These are phyloP conservation scores for Cordyceps fumosorosea DNA, from an alignment of 2,329 filamentous ascomycete species.

Conservation along the genomic window DNA sequence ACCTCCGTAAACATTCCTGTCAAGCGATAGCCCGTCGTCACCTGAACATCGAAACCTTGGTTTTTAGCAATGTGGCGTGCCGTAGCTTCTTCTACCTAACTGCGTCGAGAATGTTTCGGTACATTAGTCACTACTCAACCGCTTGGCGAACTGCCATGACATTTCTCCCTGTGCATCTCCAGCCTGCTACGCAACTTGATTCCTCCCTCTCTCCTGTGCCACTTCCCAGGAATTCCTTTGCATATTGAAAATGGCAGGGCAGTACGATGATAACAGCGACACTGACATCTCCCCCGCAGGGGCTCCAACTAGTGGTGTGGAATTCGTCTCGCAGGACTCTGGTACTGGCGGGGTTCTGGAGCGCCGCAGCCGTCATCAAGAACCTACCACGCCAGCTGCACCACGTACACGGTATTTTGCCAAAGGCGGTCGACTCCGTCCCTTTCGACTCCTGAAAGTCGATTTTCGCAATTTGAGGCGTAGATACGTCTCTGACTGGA, in stretches of 20 bases:
- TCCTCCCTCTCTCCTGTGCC: neutral
- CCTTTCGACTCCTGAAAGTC: conserved; percentile 46
- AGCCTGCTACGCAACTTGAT: neutral
- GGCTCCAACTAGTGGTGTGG: neutral
- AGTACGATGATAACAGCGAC: neutral
- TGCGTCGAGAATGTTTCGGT: neutral
- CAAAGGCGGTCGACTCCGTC: conserved; percentile 38
- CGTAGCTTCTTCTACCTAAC: neutral
- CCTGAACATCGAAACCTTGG: conserved; percentile 14
- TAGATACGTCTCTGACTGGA: conserved; percentile 49
- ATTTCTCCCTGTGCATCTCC: neutral
- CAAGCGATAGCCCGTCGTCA: neutral
- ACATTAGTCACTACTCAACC: neutral
- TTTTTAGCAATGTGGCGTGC: conserved; percentile 11
- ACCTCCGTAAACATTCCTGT: neutral
- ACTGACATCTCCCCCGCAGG: neutral
- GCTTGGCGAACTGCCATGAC: neutral
- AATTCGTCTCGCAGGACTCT: neutral
- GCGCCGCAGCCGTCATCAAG: neutral
- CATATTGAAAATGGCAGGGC: neutral
- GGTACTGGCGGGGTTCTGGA: neutral
- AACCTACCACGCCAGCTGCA: neutral
- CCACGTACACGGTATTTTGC: conserved; percentile 21
- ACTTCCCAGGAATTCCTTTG: neutral
- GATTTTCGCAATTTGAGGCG: conserved; percentile 39